phyloP scores from a whole-genome alignment of 441 rosid species.

The Viola pubescens region DNA sequence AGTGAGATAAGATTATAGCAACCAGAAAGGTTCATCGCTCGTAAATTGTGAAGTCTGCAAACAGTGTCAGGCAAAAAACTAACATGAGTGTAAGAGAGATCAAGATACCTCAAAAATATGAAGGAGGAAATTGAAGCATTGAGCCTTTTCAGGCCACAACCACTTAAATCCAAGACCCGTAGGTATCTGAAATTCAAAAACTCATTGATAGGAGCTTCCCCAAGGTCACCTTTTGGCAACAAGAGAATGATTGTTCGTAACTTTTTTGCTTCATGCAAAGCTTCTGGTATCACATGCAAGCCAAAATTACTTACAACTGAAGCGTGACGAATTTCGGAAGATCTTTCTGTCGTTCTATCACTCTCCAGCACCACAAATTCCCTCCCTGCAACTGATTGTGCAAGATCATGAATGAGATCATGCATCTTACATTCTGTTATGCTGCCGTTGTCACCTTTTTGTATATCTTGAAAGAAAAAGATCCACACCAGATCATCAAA shows the following conservation, averaged over 20 bases:
- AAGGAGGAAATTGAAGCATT: conserved; percentile 11
- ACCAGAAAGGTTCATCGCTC: conserved; percentile 13
- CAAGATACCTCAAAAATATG: conserved; percentile 19
- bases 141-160: conserved; percentile 9
- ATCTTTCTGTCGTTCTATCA: neutral
- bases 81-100: conserved; percentile 17
- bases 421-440: conserved; percentile 15
- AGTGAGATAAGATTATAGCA: conserved; percentile 13
- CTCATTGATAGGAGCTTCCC: conserved; percentile 1
- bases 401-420: conserved; percentile 24
- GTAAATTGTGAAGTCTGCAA: conserved; percentile 12
- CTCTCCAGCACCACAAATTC: neutral
- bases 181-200: conserved; percentile 16
- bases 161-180: conserved; percentile 14
- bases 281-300: conserved; percentile 6
- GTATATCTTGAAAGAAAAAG: conserved; percentile 18
- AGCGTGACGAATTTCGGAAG: neutral
- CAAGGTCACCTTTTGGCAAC: conserved; percentile 2
- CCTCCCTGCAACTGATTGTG: conserved; percentile 13
- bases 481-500: conserved; percentile 14
- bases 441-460: conserved; percentile 7
- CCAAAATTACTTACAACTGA: conserved; percentile 6
- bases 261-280: conserved; percentile 15
- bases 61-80: conserved; percentile 12
- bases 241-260: conserved; percentile 16